Evolutionary conservation across 495 filamentous ascomycete species (phyloP).

Genomic region (Talaromyces adpressus): DNA sequence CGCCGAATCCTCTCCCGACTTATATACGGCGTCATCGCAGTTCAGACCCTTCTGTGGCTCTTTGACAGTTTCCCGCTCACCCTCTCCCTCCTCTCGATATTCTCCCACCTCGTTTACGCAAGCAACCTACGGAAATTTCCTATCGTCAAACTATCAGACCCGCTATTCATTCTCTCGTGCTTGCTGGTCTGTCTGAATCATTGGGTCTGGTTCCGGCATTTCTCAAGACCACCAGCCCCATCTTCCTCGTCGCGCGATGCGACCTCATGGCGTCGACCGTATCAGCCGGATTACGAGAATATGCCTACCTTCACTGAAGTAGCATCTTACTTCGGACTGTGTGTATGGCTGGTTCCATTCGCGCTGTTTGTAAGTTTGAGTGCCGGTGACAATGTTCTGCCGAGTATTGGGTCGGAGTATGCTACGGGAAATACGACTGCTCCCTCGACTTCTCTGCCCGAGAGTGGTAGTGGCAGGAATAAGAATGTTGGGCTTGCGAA

Average conservation of each 20-base stretch:
- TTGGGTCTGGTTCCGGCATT: slow-evolving; percentile 93
- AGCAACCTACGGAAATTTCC: slow-evolving; percentile 86
- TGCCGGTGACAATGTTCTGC: slow-evolving; percentile 89
- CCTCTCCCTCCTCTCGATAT: slow-evolving; percentile 67
- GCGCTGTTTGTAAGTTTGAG: slow-evolving; percentile 88
- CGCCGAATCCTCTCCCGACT: slow-evolving; percentile 75
- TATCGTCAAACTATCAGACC: slow-evolving; percentile 81
- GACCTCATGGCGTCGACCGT: slow-evolving; percentile 44
- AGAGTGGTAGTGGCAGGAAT: slow-evolving; percentile 36
- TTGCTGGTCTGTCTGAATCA: slow-evolving; percentile 86
- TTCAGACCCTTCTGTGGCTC: slow-evolving; percentile 67
- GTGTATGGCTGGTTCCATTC: slow-evolving; percentile 95
- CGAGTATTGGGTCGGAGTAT: slow-evolving; percentile 70
- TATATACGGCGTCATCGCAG: slow-evolving; percentile 74
- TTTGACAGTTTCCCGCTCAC: slow-evolving; percentile 78
- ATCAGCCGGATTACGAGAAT: slow-evolving; percentile 46
- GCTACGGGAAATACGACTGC: slow-evolving; percentile 50
- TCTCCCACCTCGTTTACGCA: slow-evolving; percentile 79
- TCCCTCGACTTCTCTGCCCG: slow-evolving; percentile 28
- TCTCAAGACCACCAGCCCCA: slow-evolving; percentile 51
- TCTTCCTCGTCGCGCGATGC: slow-evolving; percentile 14
- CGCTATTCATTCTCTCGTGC: slow-evolving; percentile 80
- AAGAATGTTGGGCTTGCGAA: slow-evolving; percentile 84
- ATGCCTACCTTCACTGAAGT: slow-evolving; percentile 90
- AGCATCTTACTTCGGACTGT: slow-evolving; percentile 91